A percentile compares a stretch with the other conserved stretches of the same genome.
Conservation (phyloP, 2,329 filamentous ascomycete genomes). For the Aspergillus sp. region DNA sequence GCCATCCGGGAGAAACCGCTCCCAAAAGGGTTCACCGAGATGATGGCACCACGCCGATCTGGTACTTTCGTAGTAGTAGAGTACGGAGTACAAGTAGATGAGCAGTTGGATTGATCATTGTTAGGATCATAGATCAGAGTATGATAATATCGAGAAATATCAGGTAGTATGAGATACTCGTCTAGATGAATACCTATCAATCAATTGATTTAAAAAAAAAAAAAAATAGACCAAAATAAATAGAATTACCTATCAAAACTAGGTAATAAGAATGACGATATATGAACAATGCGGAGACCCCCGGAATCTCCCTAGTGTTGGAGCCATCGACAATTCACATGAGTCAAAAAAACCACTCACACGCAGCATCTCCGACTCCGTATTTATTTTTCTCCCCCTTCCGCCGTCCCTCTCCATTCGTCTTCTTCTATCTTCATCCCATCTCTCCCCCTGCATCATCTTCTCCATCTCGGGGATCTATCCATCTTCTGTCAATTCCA, state of each 20-base stretch:
- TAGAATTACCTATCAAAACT: no score
- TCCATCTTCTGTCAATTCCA: background rate
- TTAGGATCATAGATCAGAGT: no score
- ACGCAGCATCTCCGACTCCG: conserved; percentile 17
- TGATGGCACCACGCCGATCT: conserved; percentile 1
- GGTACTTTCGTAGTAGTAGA: no score
- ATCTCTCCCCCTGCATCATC: conserved; percentile 1
- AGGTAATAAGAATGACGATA: background rate
- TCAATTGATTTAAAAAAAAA: no score
- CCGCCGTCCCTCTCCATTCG: conserved; percentile 5
- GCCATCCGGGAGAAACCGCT: conserved; percentile 11
- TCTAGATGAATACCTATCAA: no score
- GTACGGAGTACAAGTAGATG: no score
- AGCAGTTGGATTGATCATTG: background rate
- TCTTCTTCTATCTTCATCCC: background rate
- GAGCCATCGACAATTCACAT: conserved; percentile 11
- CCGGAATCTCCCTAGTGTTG: conserved; percentile 18
- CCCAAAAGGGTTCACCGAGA: conserved; percentile 22
- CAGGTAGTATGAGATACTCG: no score
- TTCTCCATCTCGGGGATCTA: conserved; percentile 2
- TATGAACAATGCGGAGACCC: conserved; percentile 4
- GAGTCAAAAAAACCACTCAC: conserved; percentile 21
- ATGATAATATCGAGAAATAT: no score
- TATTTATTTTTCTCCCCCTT: conserved; percentile 12
- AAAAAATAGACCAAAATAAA: background rate